A percentile compares a stretch with the other conserved stretches of the same genome.
These are phyloP conservation scores for Aureobasidium melanogenum DNA, from an alignment of 2,329 filamentous ascomycete species.

Conservation along the genomic window DNA sequence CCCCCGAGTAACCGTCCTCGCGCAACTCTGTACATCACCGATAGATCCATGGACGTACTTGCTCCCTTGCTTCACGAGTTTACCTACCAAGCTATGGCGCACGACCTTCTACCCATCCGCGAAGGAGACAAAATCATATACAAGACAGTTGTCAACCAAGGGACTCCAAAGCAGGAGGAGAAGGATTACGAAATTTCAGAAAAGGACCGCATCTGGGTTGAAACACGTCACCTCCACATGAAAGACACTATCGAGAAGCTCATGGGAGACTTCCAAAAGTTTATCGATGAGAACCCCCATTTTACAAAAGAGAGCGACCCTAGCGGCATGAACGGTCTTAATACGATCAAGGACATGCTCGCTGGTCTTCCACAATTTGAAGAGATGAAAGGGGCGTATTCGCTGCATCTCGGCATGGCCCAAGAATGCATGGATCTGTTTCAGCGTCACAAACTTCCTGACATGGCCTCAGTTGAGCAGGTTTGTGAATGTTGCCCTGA, in stretches of 20 bases:
- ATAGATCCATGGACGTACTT: conserved; percentile 85
- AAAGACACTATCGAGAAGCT: conserved; percentile 93
- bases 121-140: conserved; percentile 86
- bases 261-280: conserved; percentile 85
- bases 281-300: conserved; percentile 83
- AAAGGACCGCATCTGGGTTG: conserved; percentile 89
- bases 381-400: conserved; percentile 91
- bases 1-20: conserved; percentile 69
- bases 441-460: conserved; percentile 71
- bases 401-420: conserved; percentile 90
- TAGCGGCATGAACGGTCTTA: conserved; percentile 56
- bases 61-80: conserved; percentile 90
- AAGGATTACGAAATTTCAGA: conserved; percentile 90
- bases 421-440: conserved; percentile 96
- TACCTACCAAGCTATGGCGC: conserved; percentile 97
- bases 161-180: conserved; percentile 58
- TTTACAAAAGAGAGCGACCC: conserved; percentile 65
- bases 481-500: conserved; percentile 24
- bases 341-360: conserved; percentile 94
- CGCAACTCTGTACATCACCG: conserved; percentile 76
- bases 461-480: conserved; percentile 83
- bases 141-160: conserved; percentile 69
- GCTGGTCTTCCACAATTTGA: conserved; percentile 90
- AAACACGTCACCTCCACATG: conserved; percentile 93
- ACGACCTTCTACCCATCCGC: conserved; percentile 80